phyloP scores from a whole-genome alignment of 148 eudicot genomes.

The Chenopodium suecicum region DNA sequence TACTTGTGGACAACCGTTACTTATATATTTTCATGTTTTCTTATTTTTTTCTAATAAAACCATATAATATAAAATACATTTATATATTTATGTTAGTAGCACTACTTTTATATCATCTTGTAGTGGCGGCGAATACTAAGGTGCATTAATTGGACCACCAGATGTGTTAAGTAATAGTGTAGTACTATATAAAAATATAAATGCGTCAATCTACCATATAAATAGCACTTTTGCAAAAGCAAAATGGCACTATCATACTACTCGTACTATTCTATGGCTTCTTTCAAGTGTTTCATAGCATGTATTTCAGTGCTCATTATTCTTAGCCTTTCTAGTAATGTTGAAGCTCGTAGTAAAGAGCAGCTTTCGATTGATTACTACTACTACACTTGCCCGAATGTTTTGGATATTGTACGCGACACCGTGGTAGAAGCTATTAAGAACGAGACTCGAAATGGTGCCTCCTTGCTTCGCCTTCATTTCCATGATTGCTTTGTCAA shows the following conservation, averaged over 20 bases:
- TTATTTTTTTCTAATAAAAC: not conserved
- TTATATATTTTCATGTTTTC: not conserved
- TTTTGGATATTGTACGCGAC: constrained; percentile 10
- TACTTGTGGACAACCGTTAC: constrained; percentile 11
- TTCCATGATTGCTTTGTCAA: constrained; percentile 61
- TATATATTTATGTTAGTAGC: not conserved
- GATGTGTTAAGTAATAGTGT: not conserved
- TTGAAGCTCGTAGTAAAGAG: not conserved
- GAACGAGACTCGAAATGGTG: constrained; percentile 48
- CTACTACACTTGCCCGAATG: constrained; percentile 15
- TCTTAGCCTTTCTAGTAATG: not conserved
- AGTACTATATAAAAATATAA: not conserved
- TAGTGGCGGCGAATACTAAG: constrained; percentile 6
- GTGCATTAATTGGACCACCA: constrained; percentile 12
- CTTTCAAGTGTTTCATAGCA: not conserved
- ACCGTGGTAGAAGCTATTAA: constrained; percentile 31
- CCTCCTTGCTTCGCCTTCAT: constrained; percentile 51
- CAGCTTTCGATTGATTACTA: constrained; percentile 17
- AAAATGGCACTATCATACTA: not conserved
- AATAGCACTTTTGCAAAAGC: constrained; percentile 8
- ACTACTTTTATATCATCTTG: constrained; percentile 6
- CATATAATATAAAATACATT: not conserved
- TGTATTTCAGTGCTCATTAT: constrained; percentile 5
- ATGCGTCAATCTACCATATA: not conserved
- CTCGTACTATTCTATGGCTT: constrained; percentile 13